phyloP scores from a whole-genome alignment of 345 rosid genomes.

The Sisymbrium altissimum region DNA sequence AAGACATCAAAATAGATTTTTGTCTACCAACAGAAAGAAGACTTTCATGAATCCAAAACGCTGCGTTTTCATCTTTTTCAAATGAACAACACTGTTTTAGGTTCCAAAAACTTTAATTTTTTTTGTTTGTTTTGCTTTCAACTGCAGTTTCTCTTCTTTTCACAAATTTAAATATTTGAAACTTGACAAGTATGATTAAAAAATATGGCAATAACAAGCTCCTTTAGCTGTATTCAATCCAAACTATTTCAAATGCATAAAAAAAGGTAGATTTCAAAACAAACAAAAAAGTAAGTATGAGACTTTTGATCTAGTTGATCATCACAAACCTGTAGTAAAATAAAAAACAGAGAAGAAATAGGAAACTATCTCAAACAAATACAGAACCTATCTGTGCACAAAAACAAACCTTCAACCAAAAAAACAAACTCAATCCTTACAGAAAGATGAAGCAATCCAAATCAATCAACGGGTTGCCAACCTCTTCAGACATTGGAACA shows the following conservation, averaged over 20 bases:
- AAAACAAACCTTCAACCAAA: background rate
- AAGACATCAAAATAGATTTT: constrained; percentile 33
- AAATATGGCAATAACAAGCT: constrained; percentile 1
- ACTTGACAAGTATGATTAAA: background rate
- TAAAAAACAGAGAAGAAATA: background rate
- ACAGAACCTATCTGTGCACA: constrained; percentile 25
- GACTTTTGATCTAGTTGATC: constrained; percentile 30
- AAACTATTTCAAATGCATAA: constrained; percentile 25
- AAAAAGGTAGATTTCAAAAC: background rate
- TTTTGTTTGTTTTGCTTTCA: no score
- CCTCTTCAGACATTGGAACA: constrained; percentile 46
- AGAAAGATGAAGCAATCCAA: constrained; percentile 92
- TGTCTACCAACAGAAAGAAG: background rate
- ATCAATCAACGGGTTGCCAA: constrained; percentile 73
- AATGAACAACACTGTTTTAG: no score
- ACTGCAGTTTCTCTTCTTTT: background rate
- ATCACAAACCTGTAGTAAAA: constrained; percentile 4
- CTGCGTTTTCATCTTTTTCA: no score
- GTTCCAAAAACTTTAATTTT: no score
- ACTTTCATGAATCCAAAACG: constrained; percentile 6
- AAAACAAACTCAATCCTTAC: constrained; percentile 18
- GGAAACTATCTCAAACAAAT: background rate
- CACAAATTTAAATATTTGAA: background rate
- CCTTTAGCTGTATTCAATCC: constrained; percentile 17
- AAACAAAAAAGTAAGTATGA: background rate